phyloP scores from a whole-genome alignment of 2,329 filamentous ascomycete species.

The Fusarium odoratissimum region DNA sequence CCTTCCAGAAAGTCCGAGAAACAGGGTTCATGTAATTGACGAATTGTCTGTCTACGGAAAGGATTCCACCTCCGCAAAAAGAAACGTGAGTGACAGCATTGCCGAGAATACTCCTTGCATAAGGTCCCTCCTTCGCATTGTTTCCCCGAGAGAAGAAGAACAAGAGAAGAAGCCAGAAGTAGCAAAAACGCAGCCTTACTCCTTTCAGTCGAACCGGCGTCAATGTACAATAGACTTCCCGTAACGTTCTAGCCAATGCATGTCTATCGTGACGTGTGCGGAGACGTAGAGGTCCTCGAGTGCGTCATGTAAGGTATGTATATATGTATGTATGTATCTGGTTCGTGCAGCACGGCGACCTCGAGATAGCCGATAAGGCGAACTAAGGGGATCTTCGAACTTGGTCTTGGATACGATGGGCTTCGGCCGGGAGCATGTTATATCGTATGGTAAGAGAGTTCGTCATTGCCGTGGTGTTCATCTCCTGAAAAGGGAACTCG shows the following conservation, averaged over 20 bases:
- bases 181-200: not conserved
- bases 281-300: not conserved
- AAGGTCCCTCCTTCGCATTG: not conserved
- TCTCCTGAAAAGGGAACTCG: not conserved
- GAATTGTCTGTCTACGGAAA: not conserved
- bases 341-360: not conserved
- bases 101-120: slow-evolving; percentile 12
- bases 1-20: not conserved
- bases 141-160: not conserved
- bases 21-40: not conserved
- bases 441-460: not conserved
- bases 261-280: not conserved
- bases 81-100: slow-evolving; percentile 8
- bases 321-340: not conserved
- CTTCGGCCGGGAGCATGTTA: not conserved
- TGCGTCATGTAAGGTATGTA: not conserved
- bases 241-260: not conserved
- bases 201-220: not conserved
- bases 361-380: slow-evolving; percentile 4
- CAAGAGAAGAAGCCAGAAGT: not conserved
- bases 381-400: not conserved
- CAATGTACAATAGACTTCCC: not conserved
- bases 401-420: not conserved
- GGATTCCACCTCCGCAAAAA: slow-evolving; percentile 3
- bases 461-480: not conserved